A percentile compares a stretch with the other conserved stretches of the same genome.
phyloP scores from a whole-genome alignment of 257 asterid species.

The Solanum ossicruentum region DNA sequence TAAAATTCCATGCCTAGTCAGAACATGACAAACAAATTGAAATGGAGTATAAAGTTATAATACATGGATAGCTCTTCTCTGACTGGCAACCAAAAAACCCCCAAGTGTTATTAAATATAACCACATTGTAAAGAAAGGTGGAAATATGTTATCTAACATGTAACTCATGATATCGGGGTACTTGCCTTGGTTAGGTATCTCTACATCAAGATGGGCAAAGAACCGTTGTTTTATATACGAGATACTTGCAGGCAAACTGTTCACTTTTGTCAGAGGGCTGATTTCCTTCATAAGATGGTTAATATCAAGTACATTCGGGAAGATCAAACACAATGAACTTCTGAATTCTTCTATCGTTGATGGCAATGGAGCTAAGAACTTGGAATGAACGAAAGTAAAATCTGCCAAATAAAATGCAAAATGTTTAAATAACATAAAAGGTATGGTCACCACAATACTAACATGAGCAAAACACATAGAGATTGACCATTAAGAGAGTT shows the following conservation, averaged over 20 bases:
- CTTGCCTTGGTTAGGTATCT: conserved; percentile 47
- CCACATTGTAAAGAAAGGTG: not conserved
- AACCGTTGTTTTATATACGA: conserved; percentile 47
- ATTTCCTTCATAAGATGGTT: conserved; percentile 67
- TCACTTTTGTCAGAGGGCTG: conserved; percentile 35
- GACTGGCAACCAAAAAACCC: not conserved
- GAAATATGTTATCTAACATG: not conserved
- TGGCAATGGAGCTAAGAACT: conserved; percentile 73
- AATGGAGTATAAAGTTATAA: not conserved
- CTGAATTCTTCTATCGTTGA: conserved; percentile 49
- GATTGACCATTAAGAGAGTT: conserved; percentile 67
- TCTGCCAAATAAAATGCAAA: conserved; percentile 35
- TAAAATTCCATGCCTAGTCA: not conserved
- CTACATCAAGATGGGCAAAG: conserved; percentile 37
- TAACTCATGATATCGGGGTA: not conserved
- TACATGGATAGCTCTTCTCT: not conserved
- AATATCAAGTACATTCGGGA: conserved; percentile 55
- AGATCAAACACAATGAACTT: conserved; percentile 35
- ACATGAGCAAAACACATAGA: conserved; percentile 11
- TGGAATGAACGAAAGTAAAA: conserved; percentile 60
- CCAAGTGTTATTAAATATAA: not conserved
- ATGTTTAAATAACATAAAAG: conserved; percentile 1
- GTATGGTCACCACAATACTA: not conserved
- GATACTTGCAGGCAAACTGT: conserved; percentile 43
- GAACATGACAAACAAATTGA: not conserved